phyloP scores from a whole-genome alignment of 2,329 filamentous ascomycete genomes.

The Trichoderma lentiforme region DNA sequence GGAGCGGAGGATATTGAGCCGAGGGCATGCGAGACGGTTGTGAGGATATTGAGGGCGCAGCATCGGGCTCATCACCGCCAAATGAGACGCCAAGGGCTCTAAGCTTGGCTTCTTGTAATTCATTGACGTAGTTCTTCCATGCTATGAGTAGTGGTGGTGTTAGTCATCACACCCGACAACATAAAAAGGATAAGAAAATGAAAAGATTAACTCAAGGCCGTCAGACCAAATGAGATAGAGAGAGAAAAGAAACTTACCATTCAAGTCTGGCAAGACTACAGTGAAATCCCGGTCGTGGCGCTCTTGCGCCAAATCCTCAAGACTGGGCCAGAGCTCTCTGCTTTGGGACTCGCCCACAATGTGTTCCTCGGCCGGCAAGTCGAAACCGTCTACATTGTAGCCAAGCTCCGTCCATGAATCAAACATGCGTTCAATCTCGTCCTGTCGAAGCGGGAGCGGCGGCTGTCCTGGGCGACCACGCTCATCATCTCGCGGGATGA shows the following conservation, averaged over 20 bases:
- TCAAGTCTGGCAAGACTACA: constrained; percentile 68
- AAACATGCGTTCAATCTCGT: constrained; percentile 60
- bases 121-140: constrained; percentile 74
- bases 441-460: constrained; percentile 51
- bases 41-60: constrained; percentile 63
- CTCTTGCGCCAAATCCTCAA: constrained; percentile 56
- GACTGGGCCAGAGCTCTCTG: constrained; percentile 63
- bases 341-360: constrained; percentile 57
- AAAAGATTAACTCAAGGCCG: neutral
- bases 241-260: constrained; percentile 41
- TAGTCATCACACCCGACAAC: neutral
- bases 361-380: constrained; percentile 51
- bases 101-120: constrained; percentile 86
- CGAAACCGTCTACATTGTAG: constrained; percentile 67
- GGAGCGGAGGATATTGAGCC: constrained; percentile 68
- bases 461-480: constrained; percentile 56
- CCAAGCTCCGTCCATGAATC: constrained; percentile 65
- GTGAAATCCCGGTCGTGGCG: constrained; percentile 51
- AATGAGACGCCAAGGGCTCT: constrained; percentile 84
- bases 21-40: constrained; percentile 68
- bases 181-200: neutral
- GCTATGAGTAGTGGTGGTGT: constrained; percentile 35
- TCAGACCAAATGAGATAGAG: neutral
- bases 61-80: constrained; percentile 66
- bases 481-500: constrained; percentile 65